Percentiles rank a stretch among this genome's conserved stretches.
Conservation (phyloP, 176 grass and related monocot species). For the Rhipidocladum racemiflorum region DNA sequence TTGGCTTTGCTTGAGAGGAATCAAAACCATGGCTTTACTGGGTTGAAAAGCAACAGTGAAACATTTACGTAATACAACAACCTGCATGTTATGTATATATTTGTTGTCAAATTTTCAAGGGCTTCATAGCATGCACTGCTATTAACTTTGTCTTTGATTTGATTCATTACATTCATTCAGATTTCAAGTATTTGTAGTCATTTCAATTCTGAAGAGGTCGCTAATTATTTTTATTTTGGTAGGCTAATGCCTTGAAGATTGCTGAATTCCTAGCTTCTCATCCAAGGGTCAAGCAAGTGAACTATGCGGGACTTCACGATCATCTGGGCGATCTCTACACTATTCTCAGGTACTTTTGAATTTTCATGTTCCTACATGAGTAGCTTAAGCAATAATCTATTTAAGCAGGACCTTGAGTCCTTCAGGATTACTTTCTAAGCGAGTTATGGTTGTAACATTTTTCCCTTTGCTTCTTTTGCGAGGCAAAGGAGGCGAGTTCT, state of each 20-base stretch:
- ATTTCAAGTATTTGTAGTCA: not conserved
- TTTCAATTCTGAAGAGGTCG: not conserved
- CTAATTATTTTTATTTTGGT: constrained; percentile 15
- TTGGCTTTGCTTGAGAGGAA: constrained; percentile 86
- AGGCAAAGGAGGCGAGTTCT: constrained; percentile 89
- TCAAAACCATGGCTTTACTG: constrained; percentile 96
- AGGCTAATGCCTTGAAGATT: constrained; percentile 97
- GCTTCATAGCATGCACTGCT: not conserved
- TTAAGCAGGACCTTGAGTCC: not conserved
- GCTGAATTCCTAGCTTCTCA: constrained; percentile 93
- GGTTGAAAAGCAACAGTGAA: constrained; percentile 85
- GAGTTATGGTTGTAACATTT: not conserved
- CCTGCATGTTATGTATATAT: not conserved
- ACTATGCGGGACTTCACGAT: constrained; percentile 79
- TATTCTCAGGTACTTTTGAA: constrained; percentile 63
- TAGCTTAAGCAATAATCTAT: not conserved
- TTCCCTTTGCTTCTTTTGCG: not conserved
- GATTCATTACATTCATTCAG: not conserved
- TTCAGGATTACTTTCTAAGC: not conserved
- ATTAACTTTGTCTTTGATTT: not conserved
- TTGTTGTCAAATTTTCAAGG: not conserved
- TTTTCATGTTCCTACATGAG: not conserved
- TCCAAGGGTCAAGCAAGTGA: constrained; percentile 78
- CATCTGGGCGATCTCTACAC: constrained; percentile 76
- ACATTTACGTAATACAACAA: not conserved